Percentiles rank a stretch among this genome's conserved stretches.
Evolutionary conservation across 495 filamentous ascomycete genomes (phyloP).

Genomic region (Rostrohypoxylon terebratum): DNA sequence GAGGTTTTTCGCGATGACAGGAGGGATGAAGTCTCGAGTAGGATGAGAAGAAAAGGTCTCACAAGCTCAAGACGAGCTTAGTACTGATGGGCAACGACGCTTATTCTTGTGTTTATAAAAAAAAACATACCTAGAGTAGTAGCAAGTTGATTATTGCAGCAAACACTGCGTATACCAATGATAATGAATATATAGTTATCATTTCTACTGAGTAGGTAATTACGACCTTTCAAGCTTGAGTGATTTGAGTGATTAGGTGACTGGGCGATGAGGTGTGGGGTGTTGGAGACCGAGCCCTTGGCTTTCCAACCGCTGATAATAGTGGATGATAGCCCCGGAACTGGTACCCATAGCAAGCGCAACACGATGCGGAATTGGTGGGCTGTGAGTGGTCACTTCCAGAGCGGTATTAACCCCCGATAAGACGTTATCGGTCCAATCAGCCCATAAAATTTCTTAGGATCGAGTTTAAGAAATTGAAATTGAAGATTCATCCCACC

Average conservation of each 20-base stretch:
- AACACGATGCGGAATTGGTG: constrained; percentile 10
- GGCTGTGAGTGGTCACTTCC: constrained; percentile 26
- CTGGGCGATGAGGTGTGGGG: too few relatives aligned
- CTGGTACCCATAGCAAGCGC: background rate
- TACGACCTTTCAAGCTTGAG: too few relatives aligned
- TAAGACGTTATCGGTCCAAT: constrained; percentile 43
- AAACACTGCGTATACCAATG: background rate
- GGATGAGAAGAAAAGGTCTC: background rate
- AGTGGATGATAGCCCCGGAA: background rate
- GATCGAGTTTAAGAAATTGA: constrained; percentile 18
- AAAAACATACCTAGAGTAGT: constrained; percentile 1
- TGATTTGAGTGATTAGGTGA: too few relatives aligned
- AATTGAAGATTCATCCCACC: constrained; percentile 6
- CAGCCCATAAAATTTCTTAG: constrained; percentile 54
- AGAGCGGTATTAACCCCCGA: constrained; percentile 33
- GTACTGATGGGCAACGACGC: background rate
- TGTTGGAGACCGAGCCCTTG: too few relatives aligned
- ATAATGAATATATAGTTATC: too few relatives aligned
- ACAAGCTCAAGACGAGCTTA: background rate
- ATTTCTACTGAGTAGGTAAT: too few relatives aligned
- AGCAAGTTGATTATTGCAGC: background rate
- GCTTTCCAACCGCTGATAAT: background rate
- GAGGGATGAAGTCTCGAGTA: background rate
- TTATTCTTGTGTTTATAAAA: constrained; percentile 12
- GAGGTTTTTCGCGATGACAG: background rate